phyloP scores from a whole-genome alignment of 495 filamentous ascomycete species.

The Penicillium daleae region DNA sequence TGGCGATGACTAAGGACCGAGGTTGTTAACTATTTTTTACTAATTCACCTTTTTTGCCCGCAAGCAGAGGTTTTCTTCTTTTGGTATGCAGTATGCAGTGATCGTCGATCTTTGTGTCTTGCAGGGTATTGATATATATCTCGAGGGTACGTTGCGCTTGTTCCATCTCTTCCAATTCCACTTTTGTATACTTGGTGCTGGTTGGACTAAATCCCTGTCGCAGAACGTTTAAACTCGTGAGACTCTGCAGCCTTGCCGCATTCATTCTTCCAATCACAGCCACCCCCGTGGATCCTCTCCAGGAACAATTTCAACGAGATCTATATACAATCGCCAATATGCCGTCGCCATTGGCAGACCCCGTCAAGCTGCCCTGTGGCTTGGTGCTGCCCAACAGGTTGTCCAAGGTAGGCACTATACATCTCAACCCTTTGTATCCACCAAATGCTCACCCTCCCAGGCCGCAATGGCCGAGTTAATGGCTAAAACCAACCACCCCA shows the following conservation, averaged over 20 bases:
- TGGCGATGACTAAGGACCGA: slow-evolving; percentile 20
- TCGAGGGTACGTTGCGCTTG: not conserved
- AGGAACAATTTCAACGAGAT: not conserved
- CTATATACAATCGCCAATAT: slow-evolving; percentile 21
- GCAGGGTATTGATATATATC: not conserved
- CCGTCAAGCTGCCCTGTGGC: slow-evolving; percentile 55
- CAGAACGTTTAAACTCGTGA: not conserved
- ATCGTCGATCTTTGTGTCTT: not conserved
- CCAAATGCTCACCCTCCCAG: slow-evolving; percentile 22
- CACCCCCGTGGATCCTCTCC: not conserved
- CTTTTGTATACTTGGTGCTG: not conserved
- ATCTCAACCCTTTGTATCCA: not conserved
- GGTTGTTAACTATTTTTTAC: no score
- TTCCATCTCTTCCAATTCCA: not conserved
- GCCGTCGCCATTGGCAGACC: slow-evolving; percentile 40
- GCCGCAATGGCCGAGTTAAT: slow-evolving; percentile 55
- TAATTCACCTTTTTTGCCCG: no score
- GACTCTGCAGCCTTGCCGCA: not conserved
- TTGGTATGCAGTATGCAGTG: not conserved
- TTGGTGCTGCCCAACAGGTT: slow-evolving; percentile 56
- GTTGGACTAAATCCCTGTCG: not conserved
- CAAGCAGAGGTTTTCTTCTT: not conserved
- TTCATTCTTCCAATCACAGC: not conserved
- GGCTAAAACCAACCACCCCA: slow-evolving; percentile 37
- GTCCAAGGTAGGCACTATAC: slow-evolving; percentile 46